Conservation (phyloP, 768 basidiomycete species). For the Hysterangium stoloniferum region DNA sequence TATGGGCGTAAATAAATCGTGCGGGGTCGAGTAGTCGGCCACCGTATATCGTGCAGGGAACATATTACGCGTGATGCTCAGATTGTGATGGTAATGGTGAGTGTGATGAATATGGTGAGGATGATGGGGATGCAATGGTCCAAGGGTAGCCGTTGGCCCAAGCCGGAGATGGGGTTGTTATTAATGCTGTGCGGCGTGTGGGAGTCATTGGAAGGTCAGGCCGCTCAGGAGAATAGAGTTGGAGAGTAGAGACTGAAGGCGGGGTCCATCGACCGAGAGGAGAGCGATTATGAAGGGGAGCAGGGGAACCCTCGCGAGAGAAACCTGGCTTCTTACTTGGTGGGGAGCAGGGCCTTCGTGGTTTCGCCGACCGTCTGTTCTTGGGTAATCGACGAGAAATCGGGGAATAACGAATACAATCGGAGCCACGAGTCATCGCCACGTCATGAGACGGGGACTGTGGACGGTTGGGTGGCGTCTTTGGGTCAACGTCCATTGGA, state of each 20-base stretch:
- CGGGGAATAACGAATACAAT: slow-evolving; percentile 1
- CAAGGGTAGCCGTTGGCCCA: slow-evolving; percentile 3
- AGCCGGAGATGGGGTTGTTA: not conserved
- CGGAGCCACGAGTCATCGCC: not conserved
- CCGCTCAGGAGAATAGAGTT: not conserved
- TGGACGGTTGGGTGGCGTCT: slow-evolving; percentile 3
- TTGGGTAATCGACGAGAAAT: not conserved
- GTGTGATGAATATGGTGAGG: slow-evolving; percentile 10
- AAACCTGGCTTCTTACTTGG: not conserved
- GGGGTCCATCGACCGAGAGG: slow-evolving; percentile 9
- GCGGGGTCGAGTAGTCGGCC: slow-evolving; percentile 10
- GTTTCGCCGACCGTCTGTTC: slow-evolving; percentile 1
- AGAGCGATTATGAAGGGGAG: not conserved
- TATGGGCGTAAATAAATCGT: slow-evolving; percentile 3
- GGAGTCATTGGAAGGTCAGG: slow-evolving; percentile 2
- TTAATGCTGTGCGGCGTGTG: not conserved
- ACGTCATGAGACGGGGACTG: slow-evolving; percentile 1
- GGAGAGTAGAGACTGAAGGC: not conserved
- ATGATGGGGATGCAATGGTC: slow-evolving; percentile 6
- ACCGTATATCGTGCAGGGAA: slow-evolving; percentile 5
- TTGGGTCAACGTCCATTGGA: not conserved
- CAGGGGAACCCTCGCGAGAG: not conserved
- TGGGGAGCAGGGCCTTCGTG: not conserved
- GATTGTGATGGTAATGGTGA: not conserved
- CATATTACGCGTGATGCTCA: slow-evolving; percentile 1